A percentile compares a stretch with the other conserved stretches of the same genome.
Evolutionary conservation across 495 filamentous ascomycete genomes (phyloP).

Genomic region (Penicillium lagena): DNA sequence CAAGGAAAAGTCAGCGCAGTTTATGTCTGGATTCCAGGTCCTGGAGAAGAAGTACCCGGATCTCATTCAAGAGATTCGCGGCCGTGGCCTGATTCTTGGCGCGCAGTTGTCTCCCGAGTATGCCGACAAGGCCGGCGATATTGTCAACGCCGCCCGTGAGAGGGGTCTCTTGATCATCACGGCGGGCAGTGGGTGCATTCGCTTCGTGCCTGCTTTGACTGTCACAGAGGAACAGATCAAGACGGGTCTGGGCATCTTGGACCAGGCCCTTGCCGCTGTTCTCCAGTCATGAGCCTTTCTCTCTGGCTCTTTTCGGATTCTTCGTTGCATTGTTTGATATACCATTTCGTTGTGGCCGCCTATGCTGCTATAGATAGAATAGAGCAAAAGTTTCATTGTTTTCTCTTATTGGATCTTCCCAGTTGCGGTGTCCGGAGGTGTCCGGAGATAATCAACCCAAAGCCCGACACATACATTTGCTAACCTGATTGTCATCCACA

Average conservation of each 20-base stretch:
- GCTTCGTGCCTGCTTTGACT: slow-evolving; percentile 78
- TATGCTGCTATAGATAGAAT: no score
- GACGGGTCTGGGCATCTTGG: slow-evolving; percentile 68
- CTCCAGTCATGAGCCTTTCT: slow-evolving; percentile 12
- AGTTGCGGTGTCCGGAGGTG: no score
- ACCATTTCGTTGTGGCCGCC: slow-evolving; percentile 5
- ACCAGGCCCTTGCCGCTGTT: slow-evolving; percentile 62
- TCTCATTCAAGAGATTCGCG: slow-evolving; percentile 70
- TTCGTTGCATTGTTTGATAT: slow-evolving; percentile 15
- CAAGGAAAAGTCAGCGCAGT: slow-evolving; percentile 54
- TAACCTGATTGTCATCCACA: no score
- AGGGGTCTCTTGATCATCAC: slow-evolving; percentile 86
- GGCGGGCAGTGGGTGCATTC: slow-evolving; percentile 78
- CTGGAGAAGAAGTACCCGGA: slow-evolving; percentile 63
- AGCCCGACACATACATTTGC: no score
- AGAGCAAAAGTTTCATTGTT: no score
- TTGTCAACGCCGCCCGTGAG: slow-evolving; percentile 82
- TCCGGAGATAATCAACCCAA: no score
- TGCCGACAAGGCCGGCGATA: slow-evolving; percentile 41
- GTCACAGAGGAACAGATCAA: slow-evolving; percentile 72
- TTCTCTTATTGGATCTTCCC: no score
- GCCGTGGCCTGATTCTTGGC: slow-evolving; percentile 78
- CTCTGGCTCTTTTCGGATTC: neutral
- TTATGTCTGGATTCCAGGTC: slow-evolving; percentile 55
- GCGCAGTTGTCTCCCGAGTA: slow-evolving; percentile 71